Evolutionary conservation across 345 rosid species (phyloP).

Genomic region (Aquilaria yunnanensis): DNA sequence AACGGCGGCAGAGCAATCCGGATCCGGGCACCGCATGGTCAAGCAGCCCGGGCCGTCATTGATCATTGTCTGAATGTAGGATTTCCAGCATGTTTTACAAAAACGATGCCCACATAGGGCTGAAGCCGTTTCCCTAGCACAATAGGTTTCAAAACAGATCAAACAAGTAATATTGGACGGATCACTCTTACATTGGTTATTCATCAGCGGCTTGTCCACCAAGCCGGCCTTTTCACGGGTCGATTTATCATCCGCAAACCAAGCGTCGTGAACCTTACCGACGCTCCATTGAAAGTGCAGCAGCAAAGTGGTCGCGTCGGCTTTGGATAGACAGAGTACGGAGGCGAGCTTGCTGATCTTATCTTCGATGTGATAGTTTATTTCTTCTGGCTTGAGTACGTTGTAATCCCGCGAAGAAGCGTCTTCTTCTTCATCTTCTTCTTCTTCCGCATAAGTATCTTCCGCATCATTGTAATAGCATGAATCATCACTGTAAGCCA

Average conservation of each 20-base stretch:
- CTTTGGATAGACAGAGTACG: not conserved
- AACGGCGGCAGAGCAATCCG: slow-evolving; percentile 17
- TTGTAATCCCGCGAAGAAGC: not conserved
- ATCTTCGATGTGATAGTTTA: not conserved
- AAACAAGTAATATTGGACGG: slow-evolving; percentile 8
- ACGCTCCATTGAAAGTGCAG: slow-evolving; percentile 1
- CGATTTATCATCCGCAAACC: slow-evolving; percentile 1
- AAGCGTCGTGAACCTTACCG: not conserved
- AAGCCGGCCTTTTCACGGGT: slow-evolving; percentile 15
- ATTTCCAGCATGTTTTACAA: slow-evolving; percentile 25
- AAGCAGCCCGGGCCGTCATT: slow-evolving; percentile 28
- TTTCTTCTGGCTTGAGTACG: not conserved
- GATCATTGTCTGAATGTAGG: slow-evolving; percentile 19
- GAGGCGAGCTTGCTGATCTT: not conserved
- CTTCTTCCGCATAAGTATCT: too few relatives aligned
- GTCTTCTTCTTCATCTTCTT: too few relatives aligned
- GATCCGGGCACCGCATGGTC: slow-evolving; percentile 26
- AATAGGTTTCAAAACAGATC: slow-evolving; percentile 22
- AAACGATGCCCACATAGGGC: slow-evolving; percentile 30
- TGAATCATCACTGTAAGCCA: too few relatives aligned
- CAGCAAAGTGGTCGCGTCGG: slow-evolving; percentile 1
- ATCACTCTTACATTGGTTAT: not conserved
- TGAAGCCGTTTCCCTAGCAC: not conserved
- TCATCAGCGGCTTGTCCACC: not conserved
- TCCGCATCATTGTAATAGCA: too few relatives aligned